phyloP scores from a whole-genome alignment of 2,329 filamentous ascomycete genomes.

The Teratosphaeria destructans region DNA sequence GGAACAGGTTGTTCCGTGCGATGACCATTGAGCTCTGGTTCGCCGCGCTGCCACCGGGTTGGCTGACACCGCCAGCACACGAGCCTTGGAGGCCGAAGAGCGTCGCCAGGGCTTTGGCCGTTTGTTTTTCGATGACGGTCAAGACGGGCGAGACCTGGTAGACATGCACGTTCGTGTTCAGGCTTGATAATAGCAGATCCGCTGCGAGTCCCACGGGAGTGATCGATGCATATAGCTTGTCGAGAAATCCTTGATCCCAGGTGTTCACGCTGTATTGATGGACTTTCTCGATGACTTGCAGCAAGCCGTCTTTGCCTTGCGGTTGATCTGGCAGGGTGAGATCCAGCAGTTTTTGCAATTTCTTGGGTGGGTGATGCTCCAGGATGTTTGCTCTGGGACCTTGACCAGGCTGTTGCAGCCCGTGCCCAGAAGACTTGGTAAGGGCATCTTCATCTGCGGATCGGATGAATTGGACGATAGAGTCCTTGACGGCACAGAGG shows the following conservation, averaged over 20 bases:
- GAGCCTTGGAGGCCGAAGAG: slow-evolving; percentile 67
- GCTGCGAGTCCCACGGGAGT: slow-evolving; percentile 78
- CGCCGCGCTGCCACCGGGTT: slow-evolving; percentile 71
- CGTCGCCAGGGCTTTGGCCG: slow-evolving; percentile 58
- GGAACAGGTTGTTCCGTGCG: slow-evolving; percentile 77
- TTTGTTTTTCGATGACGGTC: slow-evolving; percentile 78
- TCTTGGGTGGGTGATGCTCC: slow-evolving; percentile 34
- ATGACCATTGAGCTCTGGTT: slow-evolving; percentile 80
- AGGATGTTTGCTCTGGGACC: slow-evolving; percentile 22
- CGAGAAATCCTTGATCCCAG: slow-evolving; percentile 95
- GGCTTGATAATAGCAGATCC: slow-evolving; percentile 69
- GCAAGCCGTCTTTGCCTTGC: slow-evolving; percentile 33
- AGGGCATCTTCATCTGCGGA: slow-evolving; percentile 56
- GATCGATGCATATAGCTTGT: slow-evolving; percentile 87
- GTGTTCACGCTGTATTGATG: slow-evolving; percentile 88
- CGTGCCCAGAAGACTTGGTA: slow-evolving; percentile 44
- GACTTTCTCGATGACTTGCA: slow-evolving; percentile 51
- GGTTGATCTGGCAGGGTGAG: slow-evolving; percentile 27
- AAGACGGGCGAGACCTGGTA: slow-evolving; percentile 88
- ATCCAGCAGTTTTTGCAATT: slow-evolving; percentile 31
- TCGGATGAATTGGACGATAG: slow-evolving; percentile 61
- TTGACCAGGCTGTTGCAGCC: slow-evolving; percentile 50
- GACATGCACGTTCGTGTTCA: slow-evolving; percentile 94
- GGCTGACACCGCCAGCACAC: slow-evolving; percentile 59
- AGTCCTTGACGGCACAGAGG: slow-evolving; percentile 53